Evolutionary conservation across 129 eudicot genomes (phyloP), one percentile per base, ranked within the genome.

Genomic region (Kitagawia praeruptora): DNA sequence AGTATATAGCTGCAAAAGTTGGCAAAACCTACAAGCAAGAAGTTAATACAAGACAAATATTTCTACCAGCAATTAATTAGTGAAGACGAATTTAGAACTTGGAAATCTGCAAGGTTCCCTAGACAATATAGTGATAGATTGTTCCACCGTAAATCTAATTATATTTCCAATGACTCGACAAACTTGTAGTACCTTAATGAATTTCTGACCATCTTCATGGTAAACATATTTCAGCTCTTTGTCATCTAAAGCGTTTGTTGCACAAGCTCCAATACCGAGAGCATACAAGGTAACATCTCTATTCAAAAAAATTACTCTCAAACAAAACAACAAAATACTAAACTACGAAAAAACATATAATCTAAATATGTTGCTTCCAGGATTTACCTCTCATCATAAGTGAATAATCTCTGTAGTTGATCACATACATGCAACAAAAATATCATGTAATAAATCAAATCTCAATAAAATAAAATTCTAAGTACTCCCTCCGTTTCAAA

Each of bases 261-360:
- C 85, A 72, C 99, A 96, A 49, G 97, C 96, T 78, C 99, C 99
- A 69, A 96, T 86, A 39, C 99, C 99, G 46, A 96, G 95, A 44
- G 99, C 99, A 67, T 96, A 96, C 19, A 96, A 49, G 38, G 99
- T 94, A 73, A 83, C 98, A 83, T 96, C 99, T 84, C 99, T 93
- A 79, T 70, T 84, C 19, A 47, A 47, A 75, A 23, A 34, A 19
- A 34, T 63, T 39, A 70, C 19, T 15, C 39, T 70, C 39, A 18
- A 70, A 16, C 51, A 61, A 21, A 78, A 49, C n/a, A 41, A 45
- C 9, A 19, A 25, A n/a, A 31, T 23, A 4, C 12, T 16, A 0
- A 63, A 63, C 38, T 64, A 76, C 15, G 15, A 46, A 1, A 45
- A 45, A 0, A 45, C 49, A 46, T 46, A 9, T 2, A 46, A 11